A percentile compares a stretch with the other conserved stretches of the same genome.
phyloP scores from a whole-genome alignment of 1,284 basidiomycete species.

The Caloboletus firmus region DNA sequence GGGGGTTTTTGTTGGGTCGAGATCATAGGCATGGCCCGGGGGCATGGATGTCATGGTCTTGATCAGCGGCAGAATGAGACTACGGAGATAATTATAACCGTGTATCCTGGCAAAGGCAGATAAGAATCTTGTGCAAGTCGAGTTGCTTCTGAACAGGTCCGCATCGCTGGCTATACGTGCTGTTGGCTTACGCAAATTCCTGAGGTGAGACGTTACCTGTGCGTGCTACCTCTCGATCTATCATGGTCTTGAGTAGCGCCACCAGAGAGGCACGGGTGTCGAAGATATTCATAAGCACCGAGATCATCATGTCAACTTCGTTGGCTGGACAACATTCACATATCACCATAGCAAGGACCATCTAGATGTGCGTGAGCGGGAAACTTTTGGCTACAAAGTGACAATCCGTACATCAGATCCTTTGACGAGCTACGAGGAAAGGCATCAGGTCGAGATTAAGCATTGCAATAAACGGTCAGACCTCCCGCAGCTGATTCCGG shows the following conservation, averaged over 20 bases:
- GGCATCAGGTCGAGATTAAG: conserved; percentile 1
- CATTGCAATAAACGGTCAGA: conserved; percentile 34
- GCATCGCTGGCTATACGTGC: conserved; percentile 68
- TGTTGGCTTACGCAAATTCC: conserved; percentile 8
- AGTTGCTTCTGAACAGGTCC: conserved; percentile 82
- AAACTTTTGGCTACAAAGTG: background rate
- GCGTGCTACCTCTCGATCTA: conserved; percentile 78
- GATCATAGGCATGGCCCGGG: conserved; percentile 72
- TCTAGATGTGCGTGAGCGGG: conserved; percentile 41
- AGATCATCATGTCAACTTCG: conserved; percentile 83
- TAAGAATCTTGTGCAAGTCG: conserved; percentile 80
- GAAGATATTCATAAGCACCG: conserved; percentile 84
- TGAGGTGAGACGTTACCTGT: conserved; percentile 52
- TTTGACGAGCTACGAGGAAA: conserved; percentile 58
- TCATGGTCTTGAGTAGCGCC: conserved; percentile 76
- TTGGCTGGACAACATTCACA: conserved; percentile 79
- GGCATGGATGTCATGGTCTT: conserved; percentile 73
- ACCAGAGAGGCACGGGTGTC: conserved; percentile 76
- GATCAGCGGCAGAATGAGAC: conserved; percentile 74
- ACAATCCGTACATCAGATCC: conserved; percentile 57
- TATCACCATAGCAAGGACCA: conserved; percentile 79
- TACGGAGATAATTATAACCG: conserved; percentile 85
- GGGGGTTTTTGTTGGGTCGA: conserved; percentile 69
- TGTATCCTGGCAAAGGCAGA: conserved; percentile 84
- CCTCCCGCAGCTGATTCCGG: conserved; percentile 66